phyloP scores from a whole-genome alignment of 2,329 filamentous ascomycete species.

The Zasmidium cellare region DNA sequence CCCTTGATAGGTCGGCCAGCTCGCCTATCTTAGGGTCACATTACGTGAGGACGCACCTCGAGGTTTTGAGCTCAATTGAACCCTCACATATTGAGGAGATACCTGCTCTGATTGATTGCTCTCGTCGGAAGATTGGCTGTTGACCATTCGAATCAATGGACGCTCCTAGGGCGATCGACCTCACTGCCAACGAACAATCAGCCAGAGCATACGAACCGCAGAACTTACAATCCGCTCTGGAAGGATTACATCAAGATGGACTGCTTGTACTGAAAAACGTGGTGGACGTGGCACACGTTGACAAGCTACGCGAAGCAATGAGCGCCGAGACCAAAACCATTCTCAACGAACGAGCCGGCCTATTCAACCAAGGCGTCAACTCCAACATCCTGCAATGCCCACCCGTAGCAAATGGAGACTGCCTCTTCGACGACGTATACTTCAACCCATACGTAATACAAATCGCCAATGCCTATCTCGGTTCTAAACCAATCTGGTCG shows the following conservation, averaged over 20 bases:
- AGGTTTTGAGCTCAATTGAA: too few species aligned
- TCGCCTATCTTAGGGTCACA: not conserved
- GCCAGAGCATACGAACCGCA: not conserved
- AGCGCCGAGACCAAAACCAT: slow-evolving; percentile 37
- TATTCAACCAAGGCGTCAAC: slow-evolving; percentile 40
- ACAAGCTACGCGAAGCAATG: slow-evolving; percentile 39
- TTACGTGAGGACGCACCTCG: not conserved
- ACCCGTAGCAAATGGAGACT: slow-evolving; percentile 35
- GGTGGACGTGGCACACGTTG: slow-evolving; percentile 37
- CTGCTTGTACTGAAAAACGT: slow-evolving; percentile 41
- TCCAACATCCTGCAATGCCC: slow-evolving; percentile 44
- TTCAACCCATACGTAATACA: slow-evolving; percentile 46
- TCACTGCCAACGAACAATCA: not conserved
- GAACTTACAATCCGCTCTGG: slow-evolving; percentile 15
- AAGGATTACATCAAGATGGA: slow-evolving; percentile 20
- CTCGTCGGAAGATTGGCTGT: too few species aligned
- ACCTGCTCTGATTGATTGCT: too few species aligned
- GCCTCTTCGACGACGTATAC: slow-evolving; percentile 41
- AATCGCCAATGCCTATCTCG: slow-evolving; percentile 45
- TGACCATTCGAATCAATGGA: too few species aligned
- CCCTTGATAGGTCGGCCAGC: not conserved
- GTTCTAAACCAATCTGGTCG: slow-evolving; percentile 41
- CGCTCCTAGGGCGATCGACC: slow-evolving; percentile 3
- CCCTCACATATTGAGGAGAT: too few species aligned
- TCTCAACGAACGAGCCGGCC: slow-evolving; percentile 27